Evolutionary conservation across 805 yeast species (phyloP), one percentile per base, ranked within the genome.

Genomic region (Candida silvicultrix): DNA sequence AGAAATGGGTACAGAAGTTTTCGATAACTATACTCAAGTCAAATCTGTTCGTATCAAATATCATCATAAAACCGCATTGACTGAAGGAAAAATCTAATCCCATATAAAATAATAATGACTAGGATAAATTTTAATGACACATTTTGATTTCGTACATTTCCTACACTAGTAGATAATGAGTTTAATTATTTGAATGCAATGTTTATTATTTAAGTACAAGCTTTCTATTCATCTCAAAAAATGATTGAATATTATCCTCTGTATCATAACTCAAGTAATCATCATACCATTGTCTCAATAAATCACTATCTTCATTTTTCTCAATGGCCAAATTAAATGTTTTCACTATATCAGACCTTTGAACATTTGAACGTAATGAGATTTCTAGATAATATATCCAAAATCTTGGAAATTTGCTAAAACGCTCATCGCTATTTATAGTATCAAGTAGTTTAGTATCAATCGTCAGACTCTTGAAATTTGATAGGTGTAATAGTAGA

Each of bases 1-100:
- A 55, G 94, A 86, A 68, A 72, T 86, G 52, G 92, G 94, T 44
- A 81, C 79, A 62, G 80, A 77, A 58, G 95, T 88, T 43, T 75
- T 86, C 41, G 72, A 75, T 46, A 71, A 77, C 59, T 86, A 85
- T 68, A 77, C 88, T 19, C 89, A 84, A 68, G 74, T 77, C 47
- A 87, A 86, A 71, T 77, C 90, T 43, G 80, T 86, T 45, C 87
- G 83, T 56, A 78, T 87, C 22, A 59, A 54, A 11, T 37, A 9
- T 37, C 28, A 37, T 37, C 39, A 37, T 21, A 37, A 37, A 21
- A 37, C n/a, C 5, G 25, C 23, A 12, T 37, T 37, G 16, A 20
- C 39, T 14, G 39, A 37, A 15, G 39, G 39, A 5, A 37, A 37
- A 14, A 12, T 37, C 16, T 37, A 21, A 37, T 6, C 11, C 10